A percentile compares a stretch with the other conserved stretches of the same genome.
These are phyloP conservation scores for Trichosporon inkin DNA, from an alignment of 1,284 basidiomycete species.

Conservation along the genomic window DNA sequence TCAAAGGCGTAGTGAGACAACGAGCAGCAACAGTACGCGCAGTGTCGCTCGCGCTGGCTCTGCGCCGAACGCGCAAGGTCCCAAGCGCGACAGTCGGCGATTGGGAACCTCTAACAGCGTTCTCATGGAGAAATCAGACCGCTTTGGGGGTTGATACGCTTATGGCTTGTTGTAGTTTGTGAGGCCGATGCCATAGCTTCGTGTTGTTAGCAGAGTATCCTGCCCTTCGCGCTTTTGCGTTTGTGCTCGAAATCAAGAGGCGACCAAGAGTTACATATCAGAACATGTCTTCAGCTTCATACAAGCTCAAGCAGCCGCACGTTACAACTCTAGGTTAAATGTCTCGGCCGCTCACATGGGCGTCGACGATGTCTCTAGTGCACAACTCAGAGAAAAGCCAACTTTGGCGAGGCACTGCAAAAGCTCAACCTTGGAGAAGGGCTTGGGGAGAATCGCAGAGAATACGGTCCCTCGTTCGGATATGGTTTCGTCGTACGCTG, in stretches of 20 bases:
- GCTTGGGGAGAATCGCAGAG: slow-evolving; percentile 78
- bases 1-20: not conserved
- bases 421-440: slow-evolving; percentile 78
- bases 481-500: slow-evolving; percentile 55
- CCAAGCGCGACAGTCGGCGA: not conserved
- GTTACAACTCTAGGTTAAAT: not conserved
- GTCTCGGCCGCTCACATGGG: not conserved
- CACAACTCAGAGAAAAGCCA: slow-evolving; percentile 58
- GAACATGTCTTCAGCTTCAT: not conserved
- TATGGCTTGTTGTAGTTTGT: not conserved
- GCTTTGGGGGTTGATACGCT: not conserved
- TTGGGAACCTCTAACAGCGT: not conserved
- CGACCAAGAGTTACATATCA: not conserved
- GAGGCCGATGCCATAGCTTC: too few relatives aligned
- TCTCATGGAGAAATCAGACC: not conserved
- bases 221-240: too few relatives aligned
- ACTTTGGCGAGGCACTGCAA: slow-evolving; percentile 71
- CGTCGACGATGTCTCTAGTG: slow-evolving; percentile 18
- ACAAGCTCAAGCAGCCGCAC: not conserved
- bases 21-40: not conserved
- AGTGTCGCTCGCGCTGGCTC: not conserved
- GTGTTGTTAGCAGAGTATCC: not conserved
- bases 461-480: slow-evolving; percentile 80
- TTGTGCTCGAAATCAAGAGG: not conserved
- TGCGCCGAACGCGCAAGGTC: not conserved